Evolutionary conservation across 306 rosid species (phyloP).

Genomic region (Dryas alaskensis): DNA sequence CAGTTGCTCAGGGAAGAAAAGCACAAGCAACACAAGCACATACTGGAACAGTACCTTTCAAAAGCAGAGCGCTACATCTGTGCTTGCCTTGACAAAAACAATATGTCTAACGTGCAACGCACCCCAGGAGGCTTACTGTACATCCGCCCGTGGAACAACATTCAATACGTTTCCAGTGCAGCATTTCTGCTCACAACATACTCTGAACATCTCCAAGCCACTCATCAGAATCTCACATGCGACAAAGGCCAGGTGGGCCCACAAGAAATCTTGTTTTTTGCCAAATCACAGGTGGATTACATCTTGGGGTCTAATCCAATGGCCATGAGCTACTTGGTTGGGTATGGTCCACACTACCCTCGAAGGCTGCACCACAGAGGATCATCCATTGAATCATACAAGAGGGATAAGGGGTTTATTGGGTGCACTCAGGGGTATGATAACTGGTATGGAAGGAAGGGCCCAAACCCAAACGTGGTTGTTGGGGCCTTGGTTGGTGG

Average conservation of each 20-base stretch:
- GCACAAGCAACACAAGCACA: constrained; percentile 40
- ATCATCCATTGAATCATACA: constrained; percentile 63
- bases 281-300: constrained; percentile 75
- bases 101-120: constrained; percentile 47
- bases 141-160: constrained; percentile 80
- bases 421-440: constrained; percentile 84
- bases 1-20: constrained; percentile 59
- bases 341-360: constrained; percentile 51
- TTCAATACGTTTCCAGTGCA: constrained; percentile 67
- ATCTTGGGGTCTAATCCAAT: constrained; percentile 76
- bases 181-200: constrained; percentile 60
- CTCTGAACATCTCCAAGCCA: constrained; percentile 50
- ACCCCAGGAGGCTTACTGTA: constrained; percentile 80
- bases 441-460: constrained; percentile 48
- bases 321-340: constrained; percentile 66
- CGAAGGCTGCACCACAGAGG: constrained; percentile 76
- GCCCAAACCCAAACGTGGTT: constrained; percentile 58
- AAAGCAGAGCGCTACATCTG: constrained; percentile 67
- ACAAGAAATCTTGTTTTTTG: constrained; percentile 41
- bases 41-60: constrained; percentile 50
- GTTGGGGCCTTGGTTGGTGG: constrained; percentile 84
- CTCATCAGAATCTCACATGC: constrained; percentile 48
- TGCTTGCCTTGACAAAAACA: constrained; percentile 59
- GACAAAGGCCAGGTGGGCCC: constrained; percentile 34
- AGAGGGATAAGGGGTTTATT: constrained; percentile 48